Evolutionary conservation across 352 stramenopile genomes (phyloP).

Genomic region (Phytophthora boehmeriae): DNA sequence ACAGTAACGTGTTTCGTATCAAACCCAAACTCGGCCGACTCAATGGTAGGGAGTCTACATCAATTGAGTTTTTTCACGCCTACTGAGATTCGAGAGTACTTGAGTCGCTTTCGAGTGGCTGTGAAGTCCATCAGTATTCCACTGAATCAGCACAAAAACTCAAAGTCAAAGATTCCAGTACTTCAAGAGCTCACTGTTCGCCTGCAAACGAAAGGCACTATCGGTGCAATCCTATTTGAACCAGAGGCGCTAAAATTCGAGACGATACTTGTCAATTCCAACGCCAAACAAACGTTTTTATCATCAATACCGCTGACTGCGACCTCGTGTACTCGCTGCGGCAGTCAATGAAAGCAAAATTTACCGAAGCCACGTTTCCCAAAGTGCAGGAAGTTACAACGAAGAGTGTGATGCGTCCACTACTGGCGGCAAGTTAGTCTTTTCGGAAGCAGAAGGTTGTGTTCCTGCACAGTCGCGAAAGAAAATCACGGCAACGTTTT

Average conservation of each 20-base stretch:
- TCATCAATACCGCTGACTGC: slow-evolving; percentile 85
- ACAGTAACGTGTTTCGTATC: slow-evolving; percentile 68
- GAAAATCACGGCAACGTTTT: slow-evolving; percentile 81
- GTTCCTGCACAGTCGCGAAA: slow-evolving; percentile 82
- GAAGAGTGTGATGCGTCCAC: slow-evolving; percentile 6
- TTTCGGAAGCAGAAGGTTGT: slow-evolving; percentile 64
- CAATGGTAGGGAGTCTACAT: slow-evolving; percentile 75
- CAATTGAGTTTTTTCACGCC: slow-evolving; percentile 82
- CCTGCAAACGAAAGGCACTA: slow-evolving; percentile 74
- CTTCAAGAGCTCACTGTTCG: slow-evolving; percentile 70
- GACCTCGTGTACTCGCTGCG: slow-evolving; percentile 67
- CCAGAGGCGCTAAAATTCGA: slow-evolving; percentile 71
- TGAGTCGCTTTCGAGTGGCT: slow-evolving; percentile 62
- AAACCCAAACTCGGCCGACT: slow-evolving; percentile 76
- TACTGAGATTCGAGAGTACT: slow-evolving; percentile 72
- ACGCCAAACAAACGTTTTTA: slow-evolving; percentile 59
- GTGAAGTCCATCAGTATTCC: slow-evolving; percentile 78
- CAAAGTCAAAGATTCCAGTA: slow-evolving; percentile 40
- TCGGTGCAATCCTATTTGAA: slow-evolving; percentile 81
- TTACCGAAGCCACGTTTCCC: not conserved
- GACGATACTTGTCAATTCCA: slow-evolving; percentile 88
- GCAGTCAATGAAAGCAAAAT: slow-evolving; percentile 44
- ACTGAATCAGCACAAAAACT: slow-evolving; percentile 26
- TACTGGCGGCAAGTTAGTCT: slow-evolving; percentile 39
- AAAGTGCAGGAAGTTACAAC: slow-evolving; percentile 11